Evolutionary conservation across 148 eudicot genomes (phyloP).

Genomic region (Amaranthus palmeri): DNA sequence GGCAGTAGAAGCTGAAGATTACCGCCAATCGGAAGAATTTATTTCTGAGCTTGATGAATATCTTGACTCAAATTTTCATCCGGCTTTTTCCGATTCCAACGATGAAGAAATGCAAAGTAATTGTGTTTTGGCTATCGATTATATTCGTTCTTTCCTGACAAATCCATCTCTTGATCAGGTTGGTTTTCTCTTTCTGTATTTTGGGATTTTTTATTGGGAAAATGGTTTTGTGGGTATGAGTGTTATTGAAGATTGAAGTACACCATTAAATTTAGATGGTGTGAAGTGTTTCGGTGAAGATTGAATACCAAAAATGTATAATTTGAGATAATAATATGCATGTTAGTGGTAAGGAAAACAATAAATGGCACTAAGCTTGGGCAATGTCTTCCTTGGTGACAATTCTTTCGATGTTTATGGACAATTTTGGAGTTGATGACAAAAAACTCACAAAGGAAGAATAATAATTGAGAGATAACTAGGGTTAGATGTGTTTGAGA

Average conservation of each 20-base stretch:
- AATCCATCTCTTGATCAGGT: slow-evolving; percentile 62
- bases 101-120: slow-evolving; percentile 25
- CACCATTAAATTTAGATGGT: not conserved
- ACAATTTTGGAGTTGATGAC: too few relatives aligned
- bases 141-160: slow-evolving; percentile 37
- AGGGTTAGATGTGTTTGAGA: too few relatives aligned
- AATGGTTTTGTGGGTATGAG: not conserved
- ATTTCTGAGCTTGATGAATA: slow-evolving; percentile 39
- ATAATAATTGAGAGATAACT: too few relatives aligned
- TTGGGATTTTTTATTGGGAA: not conserved
- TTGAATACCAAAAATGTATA: too few relatives aligned
- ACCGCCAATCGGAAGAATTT: slow-evolving; percentile 30
- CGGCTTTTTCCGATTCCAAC: slow-evolving; percentile 25
- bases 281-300: too few relatives aligned
- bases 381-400: too few relatives aligned
- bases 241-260: not conserved
- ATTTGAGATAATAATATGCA: too few relatives aligned
- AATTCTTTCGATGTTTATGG: too few relatives aligned
- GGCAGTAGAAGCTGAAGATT: slow-evolving; percentile 42
- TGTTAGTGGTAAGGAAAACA: too few relatives aligned
- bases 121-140: slow-evolving; percentile 35
- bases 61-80: slow-evolving; percentile 42
- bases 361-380: too few relatives aligned
- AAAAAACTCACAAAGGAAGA: too few relatives aligned
- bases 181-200: not conserved